Evolutionary conservation across 202 grass and related monocot genomes (phyloP).

Genomic region (Bolboschoenoplectus hybrid): DNA sequence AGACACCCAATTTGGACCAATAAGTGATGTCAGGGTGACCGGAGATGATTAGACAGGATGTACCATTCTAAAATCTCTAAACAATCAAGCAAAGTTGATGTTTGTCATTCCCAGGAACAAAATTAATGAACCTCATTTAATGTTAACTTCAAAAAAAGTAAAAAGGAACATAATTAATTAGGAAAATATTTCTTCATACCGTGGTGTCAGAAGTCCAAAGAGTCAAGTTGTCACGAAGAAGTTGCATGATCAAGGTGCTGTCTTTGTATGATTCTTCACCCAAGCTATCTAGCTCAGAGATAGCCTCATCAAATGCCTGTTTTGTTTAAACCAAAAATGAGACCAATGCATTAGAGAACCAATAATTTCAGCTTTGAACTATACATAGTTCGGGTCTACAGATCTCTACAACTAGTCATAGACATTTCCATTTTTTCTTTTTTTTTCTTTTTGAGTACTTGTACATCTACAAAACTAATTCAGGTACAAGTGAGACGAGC

Average conservation of each 20-base stretch:
- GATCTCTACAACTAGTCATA: background rate
- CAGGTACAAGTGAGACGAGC: background rate
- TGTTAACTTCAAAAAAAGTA: too few species aligned
- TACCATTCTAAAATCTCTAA: too few species aligned
- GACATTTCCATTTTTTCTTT: background rate
- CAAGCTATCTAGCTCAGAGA: slow-evolving; percentile 82
- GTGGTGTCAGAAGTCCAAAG: slow-evolving; percentile 86
- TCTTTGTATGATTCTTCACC: slow-evolving; percentile 93
- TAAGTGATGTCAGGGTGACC: too few species aligned
- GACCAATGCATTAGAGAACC: background rate
- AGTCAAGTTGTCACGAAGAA: slow-evolving; percentile 83
- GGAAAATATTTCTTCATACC: slow-evolving; percentile 26
- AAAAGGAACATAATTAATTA: too few species aligned
- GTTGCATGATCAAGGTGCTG: slow-evolving; percentile 89
- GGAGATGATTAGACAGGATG: too few species aligned
- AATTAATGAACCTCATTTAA: background rate
- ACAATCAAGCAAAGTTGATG: too few species aligned
- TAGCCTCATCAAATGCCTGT: slow-evolving; percentile 84
- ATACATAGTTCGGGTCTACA: background rate
- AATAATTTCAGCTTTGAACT: background rate
- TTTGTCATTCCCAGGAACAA: background rate
- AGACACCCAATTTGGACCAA: too few species aligned
- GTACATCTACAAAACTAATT: background rate
- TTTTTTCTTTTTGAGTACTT: background rate
- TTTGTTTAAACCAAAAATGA: background rate